phyloP scores from a whole-genome alignment of 2,329 filamentous ascomycete genomes.

The Rutstroemia sydowiana region DNA sequence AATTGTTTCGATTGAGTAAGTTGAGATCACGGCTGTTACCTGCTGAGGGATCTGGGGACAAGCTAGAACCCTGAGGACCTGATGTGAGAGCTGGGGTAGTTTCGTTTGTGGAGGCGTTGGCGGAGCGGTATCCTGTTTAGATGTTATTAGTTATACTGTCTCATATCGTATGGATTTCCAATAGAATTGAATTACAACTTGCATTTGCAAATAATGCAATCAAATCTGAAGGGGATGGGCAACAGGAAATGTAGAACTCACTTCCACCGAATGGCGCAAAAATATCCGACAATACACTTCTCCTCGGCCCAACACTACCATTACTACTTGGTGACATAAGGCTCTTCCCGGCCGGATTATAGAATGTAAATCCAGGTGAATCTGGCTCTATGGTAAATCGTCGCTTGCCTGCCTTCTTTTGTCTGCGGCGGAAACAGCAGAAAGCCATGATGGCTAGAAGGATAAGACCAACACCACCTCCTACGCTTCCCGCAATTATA shows the following conservation, averaged over 20 bases:
- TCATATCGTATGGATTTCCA: no score
- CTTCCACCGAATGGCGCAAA: slow-evolving; percentile 2
- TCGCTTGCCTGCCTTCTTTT: slow-evolving; percentile 5
- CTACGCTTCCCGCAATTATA: background rate
- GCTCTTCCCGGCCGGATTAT: background rate
- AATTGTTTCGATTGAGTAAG: background rate
- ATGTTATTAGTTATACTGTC: background rate
- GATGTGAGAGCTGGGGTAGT: no score
- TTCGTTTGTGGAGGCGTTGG: no score
- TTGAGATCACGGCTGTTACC: no score
- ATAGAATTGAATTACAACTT: no score
- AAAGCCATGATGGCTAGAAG: slow-evolving; percentile 3
- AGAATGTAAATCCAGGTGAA: background rate
- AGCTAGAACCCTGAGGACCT: no score
- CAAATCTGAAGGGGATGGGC: no score
- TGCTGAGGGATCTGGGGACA: no score
- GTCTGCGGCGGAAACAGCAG: background rate
- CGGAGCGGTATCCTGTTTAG: background rate
- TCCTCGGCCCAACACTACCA: background rate
- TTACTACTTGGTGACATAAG: background rate
- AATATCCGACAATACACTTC: background rate
- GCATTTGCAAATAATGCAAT: no score
- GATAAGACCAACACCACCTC: background rate
- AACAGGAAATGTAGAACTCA: background rate
- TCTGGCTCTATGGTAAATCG: background rate